Conservation (phyloP, 331 rosid species). For the Pyrus hybrid region DNA sequence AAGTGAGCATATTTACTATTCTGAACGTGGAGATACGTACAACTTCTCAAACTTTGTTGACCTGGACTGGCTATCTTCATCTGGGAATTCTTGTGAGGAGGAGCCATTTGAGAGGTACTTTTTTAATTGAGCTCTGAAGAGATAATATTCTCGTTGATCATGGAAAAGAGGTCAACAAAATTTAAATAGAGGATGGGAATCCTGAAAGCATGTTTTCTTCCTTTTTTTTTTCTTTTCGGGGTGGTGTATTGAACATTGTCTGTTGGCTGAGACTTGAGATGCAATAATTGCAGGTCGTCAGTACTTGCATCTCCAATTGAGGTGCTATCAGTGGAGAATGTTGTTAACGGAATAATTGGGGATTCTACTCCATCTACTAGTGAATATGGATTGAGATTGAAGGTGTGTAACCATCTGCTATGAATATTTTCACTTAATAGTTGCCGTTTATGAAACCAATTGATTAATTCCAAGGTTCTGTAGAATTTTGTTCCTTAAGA, state of each 20-base stretch:
- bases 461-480: not conserved
- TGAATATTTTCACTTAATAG: not conserved
- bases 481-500: not conserved
- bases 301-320: constrained; percentile 48
- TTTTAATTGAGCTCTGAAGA: not conserved
- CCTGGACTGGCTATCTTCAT: constrained; percentile 91
- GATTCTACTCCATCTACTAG: constrained; percentile 68
- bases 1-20: constrained; percentile 50
- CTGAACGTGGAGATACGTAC: constrained; percentile 51
- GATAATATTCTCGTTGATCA: not conserved
- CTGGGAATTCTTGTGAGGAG: constrained; percentile 89
- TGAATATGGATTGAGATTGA: constrained; percentile 55
- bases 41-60: constrained; percentile 94
- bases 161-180: not conserved
- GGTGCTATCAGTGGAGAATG: constrained; percentile 62
- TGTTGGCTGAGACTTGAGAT: no score
- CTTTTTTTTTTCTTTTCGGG: no score
- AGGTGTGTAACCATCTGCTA: constrained; percentile 38
- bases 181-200: not conserved
- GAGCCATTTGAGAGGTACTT: constrained; percentile 69
- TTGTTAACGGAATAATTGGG: constrained; percentile 55
- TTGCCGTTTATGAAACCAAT: not conserved
- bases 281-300: constrained; percentile 55
- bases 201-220: no score
- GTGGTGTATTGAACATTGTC: no score